Evolutionary conservation across 108 stramenopile species (phyloP).

Genomic region (Cylindrotheca fusiformis): DNA sequence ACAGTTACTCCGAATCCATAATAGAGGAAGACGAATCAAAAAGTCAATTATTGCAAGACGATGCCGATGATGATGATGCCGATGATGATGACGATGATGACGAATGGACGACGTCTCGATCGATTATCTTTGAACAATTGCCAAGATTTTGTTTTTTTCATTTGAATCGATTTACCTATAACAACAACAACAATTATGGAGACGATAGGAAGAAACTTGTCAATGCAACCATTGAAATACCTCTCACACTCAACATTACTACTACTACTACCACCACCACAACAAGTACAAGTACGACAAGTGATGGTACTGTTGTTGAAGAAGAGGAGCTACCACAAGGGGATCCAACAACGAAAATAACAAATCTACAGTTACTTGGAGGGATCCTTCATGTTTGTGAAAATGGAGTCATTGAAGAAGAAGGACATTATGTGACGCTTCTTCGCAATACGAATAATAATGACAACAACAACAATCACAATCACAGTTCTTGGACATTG

Average conservation of each 20-base stretch:
- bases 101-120: slow-evolving; percentile 23
- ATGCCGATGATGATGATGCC: neutral
- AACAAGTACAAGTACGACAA: neutral
- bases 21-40: neutral
- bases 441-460: slow-evolving; percentile 1
- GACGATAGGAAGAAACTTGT: slow-evolving; percentile 6
- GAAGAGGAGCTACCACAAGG: neutral
- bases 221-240: neutral
- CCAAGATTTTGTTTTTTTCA: slow-evolving; percentile 31
- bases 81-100: slow-evolving; percentile 3
- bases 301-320: neutral
- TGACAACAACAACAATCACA: no score
- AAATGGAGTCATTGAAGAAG: slow-evolving; percentile 21
- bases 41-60: neutral
- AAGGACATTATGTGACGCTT: slow-evolving; percentile 38
- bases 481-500: slow-evolving; percentile 24
- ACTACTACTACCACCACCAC: neutral
- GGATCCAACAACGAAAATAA: no score
- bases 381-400: slow-evolving; percentile 37
- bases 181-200: neutral
- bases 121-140: slow-evolving; percentile 14
- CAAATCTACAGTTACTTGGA: slow-evolving; percentile 17
- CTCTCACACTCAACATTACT: neutral
- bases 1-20: neutral
- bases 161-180: slow-evolving; percentile 30